Percentiles rank a stretch among this genome's conserved stretches.
Evolutionary conservation across 2,329 filamentous ascomycete genomes (phyloP).

Genomic region (Zasmidium cellare): DNA sequence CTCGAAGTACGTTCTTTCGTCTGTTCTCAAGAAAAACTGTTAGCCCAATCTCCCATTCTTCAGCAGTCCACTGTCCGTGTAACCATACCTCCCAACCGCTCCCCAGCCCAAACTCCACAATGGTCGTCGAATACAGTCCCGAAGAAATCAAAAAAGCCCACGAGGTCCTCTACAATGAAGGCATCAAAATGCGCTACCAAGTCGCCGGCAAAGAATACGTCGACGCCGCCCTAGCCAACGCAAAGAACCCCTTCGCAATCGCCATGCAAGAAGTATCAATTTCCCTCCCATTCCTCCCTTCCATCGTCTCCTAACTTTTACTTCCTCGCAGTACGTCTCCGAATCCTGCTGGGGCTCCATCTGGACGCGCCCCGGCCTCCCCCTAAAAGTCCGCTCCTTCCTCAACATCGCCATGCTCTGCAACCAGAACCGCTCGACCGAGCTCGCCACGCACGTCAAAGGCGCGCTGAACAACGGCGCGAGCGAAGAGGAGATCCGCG

Average conservation of each 20-base stretch:
- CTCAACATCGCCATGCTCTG: constrained; percentile 67
- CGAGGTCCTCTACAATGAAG: constrained; percentile 61
- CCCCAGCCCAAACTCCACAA: constrained; percentile 5
- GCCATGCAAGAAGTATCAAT: constrained; percentile 61
- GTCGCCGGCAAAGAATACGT: constrained; percentile 65
- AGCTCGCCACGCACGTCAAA: constrained; percentile 62
- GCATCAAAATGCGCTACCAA: constrained; percentile 59
- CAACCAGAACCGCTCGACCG: constrained; percentile 59
- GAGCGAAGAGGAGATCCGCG: constrained; percentile 62
- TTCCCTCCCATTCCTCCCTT: not conserved
- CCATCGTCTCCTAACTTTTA: not conserved
- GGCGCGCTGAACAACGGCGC: constrained; percentile 65
- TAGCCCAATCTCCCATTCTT: too few relatives aligned
- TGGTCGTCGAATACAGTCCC: constrained; percentile 24
- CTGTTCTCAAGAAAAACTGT: not conserved
- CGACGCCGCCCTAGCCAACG: constrained; percentile 56
- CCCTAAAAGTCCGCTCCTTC: constrained; percentile 60
- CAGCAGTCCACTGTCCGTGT: too few relatives aligned
- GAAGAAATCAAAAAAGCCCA: constrained; percentile 42
- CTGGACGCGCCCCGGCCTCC: constrained; percentile 64
- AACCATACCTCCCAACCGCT: too few relatives aligned
- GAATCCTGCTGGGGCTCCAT: constrained; percentile 65
- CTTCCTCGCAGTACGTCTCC: constrained; percentile 46
- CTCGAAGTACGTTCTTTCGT: not conserved
- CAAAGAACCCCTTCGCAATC: constrained; percentile 58